A percentile compares a stretch with the other conserved stretches of the same genome.
Evolutionary conservation across 805 yeast genomes (phyloP).

Genomic region (Brettanomyces naardenensis): DNA sequence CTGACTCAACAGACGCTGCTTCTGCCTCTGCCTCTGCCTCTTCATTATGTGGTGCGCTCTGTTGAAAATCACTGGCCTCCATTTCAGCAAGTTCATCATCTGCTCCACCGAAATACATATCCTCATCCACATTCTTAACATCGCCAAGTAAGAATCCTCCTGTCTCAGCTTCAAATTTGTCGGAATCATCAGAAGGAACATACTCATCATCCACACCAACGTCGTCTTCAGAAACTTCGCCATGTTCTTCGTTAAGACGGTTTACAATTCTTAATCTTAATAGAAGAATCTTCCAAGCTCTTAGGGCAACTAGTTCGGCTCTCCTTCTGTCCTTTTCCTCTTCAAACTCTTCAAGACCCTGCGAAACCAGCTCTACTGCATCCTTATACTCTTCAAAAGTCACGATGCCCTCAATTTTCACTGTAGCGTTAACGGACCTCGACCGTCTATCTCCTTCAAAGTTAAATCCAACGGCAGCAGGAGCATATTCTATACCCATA

Average conservation of each 20-base stretch:
- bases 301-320: slow-evolving; percentile 41
- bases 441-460: slow-evolving; percentile 38
- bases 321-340: slow-evolving; percentile 34
- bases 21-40: neutral
- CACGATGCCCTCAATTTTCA: slow-evolving; percentile 68
- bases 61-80: slow-evolving; percentile 11
- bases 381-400: slow-evolving; percentile 55
- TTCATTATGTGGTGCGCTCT: too few species aligned
- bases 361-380: slow-evolving; percentile 47
- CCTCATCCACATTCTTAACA: slow-evolving; percentile 4
- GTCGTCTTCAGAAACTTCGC: slow-evolving; percentile 23
- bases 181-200: neutral
- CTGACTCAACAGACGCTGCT: neutral
- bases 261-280: slow-evolving; percentile 40
- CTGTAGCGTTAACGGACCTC: slow-evolving; percentile 38
- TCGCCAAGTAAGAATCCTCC: slow-evolving; percentile 17
- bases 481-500: slow-evolving; percentile 70
- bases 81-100: slow-evolving; percentile 9
- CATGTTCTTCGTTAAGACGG: slow-evolving; percentile 42
- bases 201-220: slow-evolving; percentile 5
- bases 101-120: slow-evolving; percentile 1
- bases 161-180: slow-evolving; percentile 9
- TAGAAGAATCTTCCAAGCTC: slow-evolving; percentile 46
- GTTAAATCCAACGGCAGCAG: slow-evolving; percentile 83
- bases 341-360: slow-evolving; percentile 42